Base-by-base conservation (phyloP, 1,284 basidiomycete genomes). In the Ganoderma lucidum region DNA sequence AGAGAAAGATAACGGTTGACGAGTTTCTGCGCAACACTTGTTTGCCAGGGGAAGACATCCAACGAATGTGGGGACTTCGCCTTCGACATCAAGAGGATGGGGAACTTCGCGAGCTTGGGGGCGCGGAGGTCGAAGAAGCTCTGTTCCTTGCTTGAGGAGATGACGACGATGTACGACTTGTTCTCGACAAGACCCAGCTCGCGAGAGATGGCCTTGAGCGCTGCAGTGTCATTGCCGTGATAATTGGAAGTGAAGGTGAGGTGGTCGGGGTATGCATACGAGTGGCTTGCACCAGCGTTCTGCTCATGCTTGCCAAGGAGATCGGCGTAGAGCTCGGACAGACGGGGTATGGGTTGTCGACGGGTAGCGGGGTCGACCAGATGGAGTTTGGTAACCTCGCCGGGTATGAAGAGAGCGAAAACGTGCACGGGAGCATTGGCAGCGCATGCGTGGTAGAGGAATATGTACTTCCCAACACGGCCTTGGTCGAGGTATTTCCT, bases 401-500 rank as follows among this genome's bases (percentile, higher is more conserved):
- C 83, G 0, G 94, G 94, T 56, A 92, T 84, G 83, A 99, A 97
- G 17, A 99, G 84, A 1, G 93, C 94, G 76, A 98, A 95, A n/a
- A 98, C 89, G 76, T 99, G 96, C 17, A 98, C 87, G 2, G 89
- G 86, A 8, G 92, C 89, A 65, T 86, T 91, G 48, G 88, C 86
- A 14, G 95, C 88, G 70, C 84, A 92, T 58, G 91, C 91, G 70
- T 99, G 97, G 79, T 96, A 99, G n/a, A 99, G 86, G 82, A 98
- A 94, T 67, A 97, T 86, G 80, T 95, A 94, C 74, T 94, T 94
- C 55, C 92, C 84, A n/a, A 85, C 86, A 71, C 83, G 85, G 2
- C 94, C 95, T 62, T 89, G 86, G 70, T 93, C 86, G 35, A 99
- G 88, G 78, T 99, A 99, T 45, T 84, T 84, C 68, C 90, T 88